Percentiles rank a stretch among this genome's conserved stretches.
Evolutionary conservation across 495 filamentous ascomycete species (phyloP).

Genomic region (Lasiosphaeria ovina): DNA sequence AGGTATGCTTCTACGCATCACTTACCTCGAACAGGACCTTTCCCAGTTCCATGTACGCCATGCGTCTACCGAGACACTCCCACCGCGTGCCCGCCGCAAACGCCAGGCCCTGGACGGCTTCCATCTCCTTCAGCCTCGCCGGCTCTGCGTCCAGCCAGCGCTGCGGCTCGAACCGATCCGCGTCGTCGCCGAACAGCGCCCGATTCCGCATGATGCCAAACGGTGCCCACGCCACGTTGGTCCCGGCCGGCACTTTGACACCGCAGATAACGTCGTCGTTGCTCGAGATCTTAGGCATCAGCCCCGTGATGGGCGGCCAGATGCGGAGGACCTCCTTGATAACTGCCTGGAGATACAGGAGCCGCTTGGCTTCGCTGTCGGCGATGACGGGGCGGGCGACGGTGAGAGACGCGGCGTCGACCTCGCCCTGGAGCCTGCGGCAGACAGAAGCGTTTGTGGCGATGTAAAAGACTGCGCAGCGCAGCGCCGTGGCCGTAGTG

Average conservation of each 20-base stretch:
- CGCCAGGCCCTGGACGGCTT: constrained; percentile 45
- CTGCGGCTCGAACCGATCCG: constrained; percentile 37
- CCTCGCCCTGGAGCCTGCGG: constrained; percentile 45
- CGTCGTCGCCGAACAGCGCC: constrained; percentile 52
- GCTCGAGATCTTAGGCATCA: constrained; percentile 23
- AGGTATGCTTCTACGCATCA: neutral
- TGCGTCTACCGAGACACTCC: constrained; percentile 53
- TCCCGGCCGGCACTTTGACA: constrained; percentile 17
- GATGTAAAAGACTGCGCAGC: constrained; percentile 50
- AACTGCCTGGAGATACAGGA: constrained; percentile 46
- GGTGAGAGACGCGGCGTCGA: constrained; percentile 34
- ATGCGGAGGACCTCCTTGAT: constrained; percentile 49
- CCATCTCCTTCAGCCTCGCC: constrained; percentile 46
- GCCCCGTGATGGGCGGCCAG: constrained; percentile 40
- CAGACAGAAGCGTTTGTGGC: constrained; percentile 40
- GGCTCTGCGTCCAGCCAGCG: constrained; percentile 47
- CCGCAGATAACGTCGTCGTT: constrained; percentile 19
- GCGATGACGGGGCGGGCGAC: constrained; percentile 10
- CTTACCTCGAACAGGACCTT: constrained; percentile 53
- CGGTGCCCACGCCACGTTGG: constrained; percentile 11
- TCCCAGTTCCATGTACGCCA: constrained; percentile 56
- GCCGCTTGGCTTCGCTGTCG: constrained; percentile 29
- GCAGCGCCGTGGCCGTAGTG: constrained; percentile 52
- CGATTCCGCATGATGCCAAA: constrained; percentile 48
- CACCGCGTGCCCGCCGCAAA: constrained; percentile 54